Base-by-base conservation (phyloP, 2,329 filamentous ascomycete species). In the Curvularia verruculosa region DNA sequence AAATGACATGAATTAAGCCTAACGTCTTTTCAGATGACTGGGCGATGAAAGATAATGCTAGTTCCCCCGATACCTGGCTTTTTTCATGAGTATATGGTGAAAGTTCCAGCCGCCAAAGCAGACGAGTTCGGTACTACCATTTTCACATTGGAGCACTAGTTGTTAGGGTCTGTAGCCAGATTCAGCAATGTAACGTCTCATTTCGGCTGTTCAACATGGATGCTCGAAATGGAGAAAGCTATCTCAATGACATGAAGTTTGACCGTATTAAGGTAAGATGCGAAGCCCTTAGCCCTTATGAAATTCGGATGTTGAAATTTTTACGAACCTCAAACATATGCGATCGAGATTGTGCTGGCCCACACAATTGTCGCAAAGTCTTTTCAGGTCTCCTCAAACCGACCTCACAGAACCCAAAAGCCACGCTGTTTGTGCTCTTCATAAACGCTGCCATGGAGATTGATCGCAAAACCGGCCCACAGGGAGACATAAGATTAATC, bases 141-240 rank as follows among this genome's bases (percentile, higher is more conserved):
- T 45, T 45, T 12, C 15, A 45, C 41, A 12, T 45, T 13, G 18
- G 24, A 45, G 8, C 7, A 18, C 41, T 45, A 13, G 24, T 45
- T 45, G 1, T 18, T 19, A 29, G 9, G 5, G n/a, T 45, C 19
- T 45, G 41, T 10, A 5, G 24, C n/a, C 13, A 15, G 24, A 23
- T 29, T 18, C 24, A 24, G 6, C 3, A 15, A 13, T 29, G 15
- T 8, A 29, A 45, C n/a, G 3, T 45, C 24, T 29, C 41, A 15
- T 45, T 45, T 26, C 15, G n/a, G 15, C 24, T 45, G 41, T 45
- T 45, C 15, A 45, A 45, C 41, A 45, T 45, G 24, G 41, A 45
- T 45, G 41, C 41, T 13, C 41, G 12, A 45, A 24, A 45, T 29
- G 29, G 28, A 45, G 41, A 24, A 26, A 1, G 3, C 15, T 45